Evolutionary conservation across 768 basidiomycete species (phyloP), one percentile per base, ranked within the genome.

Genomic region (Termitomyces sp.): DNA sequence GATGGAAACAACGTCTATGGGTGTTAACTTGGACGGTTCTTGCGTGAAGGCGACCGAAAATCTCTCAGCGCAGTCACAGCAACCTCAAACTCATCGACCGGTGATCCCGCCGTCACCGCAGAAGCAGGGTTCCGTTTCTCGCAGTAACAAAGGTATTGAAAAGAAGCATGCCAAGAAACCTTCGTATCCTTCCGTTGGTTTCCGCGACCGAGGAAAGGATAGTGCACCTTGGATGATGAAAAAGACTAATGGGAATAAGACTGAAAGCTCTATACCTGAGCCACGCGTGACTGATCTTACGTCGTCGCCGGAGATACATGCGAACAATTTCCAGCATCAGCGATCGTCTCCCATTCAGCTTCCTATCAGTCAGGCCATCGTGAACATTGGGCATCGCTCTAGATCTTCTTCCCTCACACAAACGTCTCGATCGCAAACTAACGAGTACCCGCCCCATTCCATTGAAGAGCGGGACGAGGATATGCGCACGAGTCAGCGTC

Each of bases 121-220:
- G 24, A 51, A 45, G 22, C 51, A 17, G 22, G 12, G 35, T 8
- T 47, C 53, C 24, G 35, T 37, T 30, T 32, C 51, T 53, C 43
- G 58, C 19, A 37, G 43, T 34, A 54, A 49, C 26, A 66, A 64
- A 49, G 67, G 64, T 43, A 64, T 64, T 48, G 76, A 74, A 57
- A 74, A 73, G 49, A 78, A 75, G 53, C 68, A 74, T 37, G 57
- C 66, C 51, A 78, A 77, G 70, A 79, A 75, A 59, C 26, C 40
- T 14, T 59, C 60, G 12, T 75, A 78, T 45, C 79, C 80, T 15
- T 55, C 73, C 22, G 65, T 77, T 10, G 79, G 80, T 37, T 70
- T 80, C 43, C 80, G 81, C 15, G 67, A 77, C 10, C 73, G 80
- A 14, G 71, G 69, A 43, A 74, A 74, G 56, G 67, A 70, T 7